These are phyloP conservation scores for Serendipita sp. DNA, from an alignment of 768 basidiomycete genomes.

Conservation along the genomic window DNA sequence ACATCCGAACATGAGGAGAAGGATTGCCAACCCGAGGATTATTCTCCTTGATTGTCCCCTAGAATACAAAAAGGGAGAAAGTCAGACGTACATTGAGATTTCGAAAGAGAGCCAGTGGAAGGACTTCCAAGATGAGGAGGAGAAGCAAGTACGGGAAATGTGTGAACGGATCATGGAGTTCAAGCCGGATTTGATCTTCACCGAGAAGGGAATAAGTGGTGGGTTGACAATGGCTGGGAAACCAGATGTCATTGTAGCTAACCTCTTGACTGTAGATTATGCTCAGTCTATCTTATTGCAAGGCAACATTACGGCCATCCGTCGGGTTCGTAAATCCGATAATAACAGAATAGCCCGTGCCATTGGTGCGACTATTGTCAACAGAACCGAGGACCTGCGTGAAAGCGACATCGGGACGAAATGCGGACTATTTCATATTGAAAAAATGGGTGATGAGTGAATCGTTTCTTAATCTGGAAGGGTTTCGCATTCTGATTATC, in stretches of 20 bases:
- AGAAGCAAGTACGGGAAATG: slow-evolving; percentile 84
- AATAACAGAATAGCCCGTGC: slow-evolving; percentile 97
- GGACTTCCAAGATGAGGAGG: slow-evolving; percentile 82
- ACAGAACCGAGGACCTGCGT: slow-evolving; percentile 84
- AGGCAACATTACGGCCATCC: slow-evolving; percentile 78
- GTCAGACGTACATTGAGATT: slow-evolving; percentile 97
- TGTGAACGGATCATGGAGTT: slow-evolving; percentile 78
- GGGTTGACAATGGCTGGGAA: slow-evolving; percentile 16
- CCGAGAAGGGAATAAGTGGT: slow-evolving; percentile 97
- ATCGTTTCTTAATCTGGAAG: slow-evolving; percentile 9
- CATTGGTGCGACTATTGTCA: slow-evolving; percentile 90
- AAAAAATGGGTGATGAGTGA: slow-evolving; percentile 93
- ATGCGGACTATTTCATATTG: slow-evolving; percentile 92
- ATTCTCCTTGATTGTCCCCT: slow-evolving; percentile 84
- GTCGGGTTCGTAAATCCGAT: slow-evolving; percentile 96
- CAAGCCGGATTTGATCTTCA: slow-evolving; percentile 87
- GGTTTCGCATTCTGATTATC: background rate
- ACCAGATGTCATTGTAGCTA: background rate
- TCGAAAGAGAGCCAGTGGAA: slow-evolving; percentile 88
- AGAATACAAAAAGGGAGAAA: slow-evolving; percentile 98
- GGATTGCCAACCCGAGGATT: slow-evolving; percentile 80
- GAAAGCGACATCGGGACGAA: slow-evolving; percentile 82
- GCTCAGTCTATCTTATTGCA: slow-evolving; percentile 84
- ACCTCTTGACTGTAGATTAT: slow-evolving; percentile 37
- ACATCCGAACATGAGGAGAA: slow-evolving; percentile 86